Base-by-base conservation (phyloP, 129 eudicot genomes). In the Solidago caesia region DNA sequence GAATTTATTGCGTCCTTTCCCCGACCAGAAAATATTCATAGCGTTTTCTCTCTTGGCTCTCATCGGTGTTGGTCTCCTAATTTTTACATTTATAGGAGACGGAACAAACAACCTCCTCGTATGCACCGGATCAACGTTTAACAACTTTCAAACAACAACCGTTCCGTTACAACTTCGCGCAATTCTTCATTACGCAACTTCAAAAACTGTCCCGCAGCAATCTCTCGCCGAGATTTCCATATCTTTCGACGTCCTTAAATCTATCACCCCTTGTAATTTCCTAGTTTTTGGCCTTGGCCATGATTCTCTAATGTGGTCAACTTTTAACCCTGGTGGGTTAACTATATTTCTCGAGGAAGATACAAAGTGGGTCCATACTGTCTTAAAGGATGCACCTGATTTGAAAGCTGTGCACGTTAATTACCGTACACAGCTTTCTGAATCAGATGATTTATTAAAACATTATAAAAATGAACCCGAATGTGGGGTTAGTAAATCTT, bases 291-390 rank as follows among this genome's bases (percentile, higher is more conserved):
- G 98, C 3, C 84, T 90, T 8, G 98, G 98, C 3, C 92, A 80
- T 71, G 98, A 93, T 63, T 89, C 96, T 1, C 77, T 86, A 2
- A 93, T 90, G 98, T 93, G 98, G 98, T 79, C 88, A 4, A 62
- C 91, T 5, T 79, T 90, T 44, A 93, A 93, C 68, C 85, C 92
- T 8, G 83, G 86, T 71, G 98, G 98, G 42, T 48, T 21, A 12
- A 93, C 98, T 14, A 44, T 88, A 9, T 93, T 93, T 71, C 86
- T 93, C 2, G 98, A 93, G 63, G 98, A 93, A 77, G 98, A 93
- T 63, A 87, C 89, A 0, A 80, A 70, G 83, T 90, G 98, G 98
- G 80, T 90, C 68, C 64, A 79, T 25, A 73, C 84, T 0, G 88
- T 94, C 4, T 27, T 86, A 0, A 72, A 81, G 15, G 86, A 85